Base-by-base conservation (phyloP, 352 stramenopile species). In the Pythium utonaiense region DNA sequence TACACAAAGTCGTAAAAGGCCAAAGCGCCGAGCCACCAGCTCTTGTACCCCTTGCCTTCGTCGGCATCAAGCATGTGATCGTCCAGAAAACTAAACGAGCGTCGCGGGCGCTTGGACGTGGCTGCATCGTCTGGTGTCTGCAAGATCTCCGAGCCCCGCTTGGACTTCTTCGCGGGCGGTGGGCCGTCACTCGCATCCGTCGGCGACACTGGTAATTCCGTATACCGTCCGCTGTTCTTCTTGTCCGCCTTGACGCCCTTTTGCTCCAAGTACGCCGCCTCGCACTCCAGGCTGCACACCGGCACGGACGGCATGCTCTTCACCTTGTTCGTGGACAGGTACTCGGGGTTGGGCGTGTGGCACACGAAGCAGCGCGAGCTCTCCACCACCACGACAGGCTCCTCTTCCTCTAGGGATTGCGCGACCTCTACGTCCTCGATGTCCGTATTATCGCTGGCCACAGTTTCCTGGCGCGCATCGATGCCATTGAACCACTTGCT, bases 1-100 rank as follows among this genome's bases (percentile, higher is more conserved):
- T 91, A 93, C 40, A 91, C 80, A 61, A 89, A 93, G 62, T 93
- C 82, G 66, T 91, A 93, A 59, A 89, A 91, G 31, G 83, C 83
- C 17, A 93, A 64, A 13, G 83, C 83, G 25, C 83, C 81, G 31
- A 90, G 78, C 83, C 83, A 93, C 83, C 83, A 93, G 60, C 83
- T 93, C 61, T 89, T 92, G 66, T 92, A 90, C n/a, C 78, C 77
- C 50, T 88, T 88, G 57, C 72, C 72, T 42, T 88, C 73, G 14
- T 86, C 79, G 33, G 67, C 83, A 40, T 86, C 78, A 28, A 90
- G 78, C 52, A 92, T 66, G 48, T 92, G 82, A 41, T 92, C 82
- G 36, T 83, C 77, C 41, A 92, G 56, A 30, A 90, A 90, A 49
- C 81, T 92, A 22, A 92, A 82, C 60, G 73, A 74, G 50, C 74